These are phyloP conservation scores for Margaritispora aquatica DNA, from an alignment of 495 filamentous ascomycete species.

Conservation along the genomic window DNA sequence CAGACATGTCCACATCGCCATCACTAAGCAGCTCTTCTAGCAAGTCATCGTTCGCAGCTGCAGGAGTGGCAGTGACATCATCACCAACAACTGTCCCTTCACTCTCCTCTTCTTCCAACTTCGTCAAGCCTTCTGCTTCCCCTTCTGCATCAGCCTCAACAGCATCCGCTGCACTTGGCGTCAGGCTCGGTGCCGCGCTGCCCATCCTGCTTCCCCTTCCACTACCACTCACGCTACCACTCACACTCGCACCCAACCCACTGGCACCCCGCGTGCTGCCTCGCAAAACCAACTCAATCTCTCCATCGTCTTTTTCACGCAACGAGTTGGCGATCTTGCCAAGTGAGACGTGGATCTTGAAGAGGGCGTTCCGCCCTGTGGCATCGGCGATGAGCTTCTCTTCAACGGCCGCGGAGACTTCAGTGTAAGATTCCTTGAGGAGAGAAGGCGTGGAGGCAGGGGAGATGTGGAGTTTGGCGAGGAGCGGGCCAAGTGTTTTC, in stretches of 20 bases:
- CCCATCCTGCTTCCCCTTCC: not conserved
- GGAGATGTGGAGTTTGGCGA: constrained; percentile 79
- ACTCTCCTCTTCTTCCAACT: constrained; percentile 31
- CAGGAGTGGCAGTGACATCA: constrained; percentile 4
- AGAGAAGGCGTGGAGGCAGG: constrained; percentile 44
- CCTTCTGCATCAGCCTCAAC: not conserved
- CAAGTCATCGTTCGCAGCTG: constrained; percentile 16
- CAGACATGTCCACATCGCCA: constrained; percentile 29
- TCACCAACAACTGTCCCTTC: constrained; percentile 30
- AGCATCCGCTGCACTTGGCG: not conserved
- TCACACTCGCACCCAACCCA: not conserved
- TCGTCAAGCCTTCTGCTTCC: constrained; percentile 7
- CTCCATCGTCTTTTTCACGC: constrained; percentile 26
- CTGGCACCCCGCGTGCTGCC: constrained; percentile 6
- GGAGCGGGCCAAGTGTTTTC: constrained; percentile 69
- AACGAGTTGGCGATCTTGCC: constrained; percentile 56
- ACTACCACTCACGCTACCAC: not conserved
- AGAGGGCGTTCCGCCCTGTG: constrained; percentile 65
- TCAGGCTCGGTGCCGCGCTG: constrained; percentile 6
- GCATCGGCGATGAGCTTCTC: constrained; percentile 63
- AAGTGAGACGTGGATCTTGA: constrained; percentile 66
- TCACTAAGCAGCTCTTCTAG: constrained; percentile 42
- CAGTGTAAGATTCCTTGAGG: constrained; percentile 42
- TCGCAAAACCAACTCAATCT: not conserved
- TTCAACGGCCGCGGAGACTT: constrained; percentile 63